Conservation (phyloP, 352 stramenopile genomes). For the Blastocystis sp. region DNA sequence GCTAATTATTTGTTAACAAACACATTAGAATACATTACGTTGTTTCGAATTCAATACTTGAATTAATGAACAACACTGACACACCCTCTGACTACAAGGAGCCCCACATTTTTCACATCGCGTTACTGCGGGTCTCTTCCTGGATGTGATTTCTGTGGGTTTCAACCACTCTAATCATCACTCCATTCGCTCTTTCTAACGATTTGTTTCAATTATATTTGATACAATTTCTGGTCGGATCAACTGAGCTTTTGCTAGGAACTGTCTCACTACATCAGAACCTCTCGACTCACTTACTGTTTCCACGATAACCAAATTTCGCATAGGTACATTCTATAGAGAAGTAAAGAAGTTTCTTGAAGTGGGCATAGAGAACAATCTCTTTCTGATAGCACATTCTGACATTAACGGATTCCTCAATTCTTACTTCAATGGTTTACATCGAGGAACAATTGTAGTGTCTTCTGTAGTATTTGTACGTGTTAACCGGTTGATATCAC, state of each 20-base stretch:
- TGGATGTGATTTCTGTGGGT: neutral
- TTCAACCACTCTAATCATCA: constrained; percentile 10
- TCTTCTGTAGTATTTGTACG: neutral
- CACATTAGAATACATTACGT: neutral
- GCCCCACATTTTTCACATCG: constrained; percentile 3
- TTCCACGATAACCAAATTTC: constrained; percentile 58
- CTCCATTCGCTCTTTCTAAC: neutral
- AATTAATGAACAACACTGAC: constrained; percentile 51
- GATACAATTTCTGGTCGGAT: constrained; percentile 49
- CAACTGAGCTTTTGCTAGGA: constrained; percentile 54
- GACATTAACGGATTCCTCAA: neutral
- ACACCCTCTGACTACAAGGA: constrained; percentile 32
- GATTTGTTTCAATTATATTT: constrained; percentile 17
- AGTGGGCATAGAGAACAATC: constrained; percentile 70
- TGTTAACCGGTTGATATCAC: constrained; percentile 67
- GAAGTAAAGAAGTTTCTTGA: constrained; percentile 69
- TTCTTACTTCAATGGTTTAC: constrained; percentile 68
- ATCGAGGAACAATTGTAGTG: constrained; percentile 55
- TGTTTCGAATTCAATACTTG: constrained; percentile 1
- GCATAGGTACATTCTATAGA: constrained; percentile 68
- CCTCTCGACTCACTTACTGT: neutral
- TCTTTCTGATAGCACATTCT: constrained; percentile 69
- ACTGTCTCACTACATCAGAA: constrained; percentile 37
- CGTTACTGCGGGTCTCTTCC: neutral
- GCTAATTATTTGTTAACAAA: constrained; percentile 1